These are phyloP conservation scores for Triangularia setosa DNA, from an alignment of 2,329 filamentous ascomycete species.

Conservation along the genomic window DNA sequence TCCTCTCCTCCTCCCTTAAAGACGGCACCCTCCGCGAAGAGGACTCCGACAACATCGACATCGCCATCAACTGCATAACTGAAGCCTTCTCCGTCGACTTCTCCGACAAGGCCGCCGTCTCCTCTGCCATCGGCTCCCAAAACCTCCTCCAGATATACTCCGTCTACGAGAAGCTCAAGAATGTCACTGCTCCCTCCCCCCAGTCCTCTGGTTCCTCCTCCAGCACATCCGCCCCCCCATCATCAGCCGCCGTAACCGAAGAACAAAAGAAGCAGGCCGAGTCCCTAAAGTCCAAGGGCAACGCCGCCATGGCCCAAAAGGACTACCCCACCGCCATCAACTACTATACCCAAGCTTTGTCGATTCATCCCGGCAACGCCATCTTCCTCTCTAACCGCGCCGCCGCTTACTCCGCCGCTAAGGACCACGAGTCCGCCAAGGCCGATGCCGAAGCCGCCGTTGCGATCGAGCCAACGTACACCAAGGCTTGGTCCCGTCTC, in stretches of 20 bases:
- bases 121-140: slow-evolving; percentile 77
- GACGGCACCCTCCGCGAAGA: slow-evolving; percentile 87
- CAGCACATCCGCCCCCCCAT: slow-evolving; percentile 44
- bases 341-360: slow-evolving; percentile 82
- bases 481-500: slow-evolving; percentile 93
- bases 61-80: slow-evolving; percentile 89
- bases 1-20: slow-evolving; percentile 75
- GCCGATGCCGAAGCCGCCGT: slow-evolving; percentile 90
- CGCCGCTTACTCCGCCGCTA: slow-evolving; percentile 81
- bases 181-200: slow-evolving; percentile 34
- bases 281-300: slow-evolving; percentile 82
- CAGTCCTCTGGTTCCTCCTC: slow-evolving; percentile 32
- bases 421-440: slow-evolving; percentile 78
- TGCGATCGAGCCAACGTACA: slow-evolving; percentile 83
- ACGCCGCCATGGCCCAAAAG: slow-evolving; percentile 91
- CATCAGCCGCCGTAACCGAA: slow-evolving; percentile 39
- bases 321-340: slow-evolving; percentile 81
- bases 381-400: slow-evolving; percentile 98
- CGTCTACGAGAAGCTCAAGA: slow-evolving; percentile 93
- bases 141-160: slow-evolving; percentile 87
- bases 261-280: slow-evolving; percentile 78
- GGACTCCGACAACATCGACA: slow-evolving; percentile 89
- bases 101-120: slow-evolving; percentile 66
- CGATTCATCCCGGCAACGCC: slow-evolving; percentile 77
- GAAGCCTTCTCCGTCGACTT: slow-evolving; percentile 95